Conservation (phyloP, 805 yeast species). For the Ogataea kodamae region DNA sequence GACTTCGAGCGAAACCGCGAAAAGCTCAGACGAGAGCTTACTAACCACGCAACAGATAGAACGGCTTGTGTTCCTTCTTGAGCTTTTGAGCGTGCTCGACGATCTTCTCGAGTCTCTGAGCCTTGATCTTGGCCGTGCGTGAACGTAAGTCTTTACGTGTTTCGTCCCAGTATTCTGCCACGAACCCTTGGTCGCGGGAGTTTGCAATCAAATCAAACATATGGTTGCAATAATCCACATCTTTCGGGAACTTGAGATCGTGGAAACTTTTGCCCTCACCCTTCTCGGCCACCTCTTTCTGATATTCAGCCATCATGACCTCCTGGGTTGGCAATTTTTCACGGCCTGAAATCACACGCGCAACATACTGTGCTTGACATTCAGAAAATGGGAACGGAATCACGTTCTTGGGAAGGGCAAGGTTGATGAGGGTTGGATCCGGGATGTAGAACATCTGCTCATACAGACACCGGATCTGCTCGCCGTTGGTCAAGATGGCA, state of each 20-base stretch:
- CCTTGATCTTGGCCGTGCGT: conserved; percentile 28
- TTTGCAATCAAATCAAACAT: conserved; percentile 36
- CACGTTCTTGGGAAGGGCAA: conserved; percentile 44
- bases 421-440: conserved; percentile 43
- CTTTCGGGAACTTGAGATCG: conserved; percentile 51
- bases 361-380: conserved; percentile 43
- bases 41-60: conserved; percentile 23
- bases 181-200: conserved; percentile 35
- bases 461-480: conserved; percentile 37
- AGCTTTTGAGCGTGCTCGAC: conserved; percentile 29
- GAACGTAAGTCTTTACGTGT: conserved; percentile 24
- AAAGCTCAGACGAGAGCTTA: conserved; percentile 8
- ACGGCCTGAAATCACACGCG: conserved; percentile 41
- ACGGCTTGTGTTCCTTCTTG: conserved; percentile 25
- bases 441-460: conserved; percentile 44
- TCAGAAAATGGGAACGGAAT: conserved; percentile 50
- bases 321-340: conserved; percentile 37
- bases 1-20: conserved; percentile 39
- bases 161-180: conserved; percentile 32
- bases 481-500: conserved; percentile 34
- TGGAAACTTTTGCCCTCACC: conserved; percentile 52
- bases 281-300: conserved; percentile 34
- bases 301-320: conserved; percentile 35
- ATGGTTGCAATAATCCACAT: conserved; percentile 54
- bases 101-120: conserved; percentile 26